Evolutionary conservation across 2,329 filamentous ascomycete species (phyloP), one percentile per base, ranked within the genome.

Genomic region (Arthrinium puccinioides): DNA sequence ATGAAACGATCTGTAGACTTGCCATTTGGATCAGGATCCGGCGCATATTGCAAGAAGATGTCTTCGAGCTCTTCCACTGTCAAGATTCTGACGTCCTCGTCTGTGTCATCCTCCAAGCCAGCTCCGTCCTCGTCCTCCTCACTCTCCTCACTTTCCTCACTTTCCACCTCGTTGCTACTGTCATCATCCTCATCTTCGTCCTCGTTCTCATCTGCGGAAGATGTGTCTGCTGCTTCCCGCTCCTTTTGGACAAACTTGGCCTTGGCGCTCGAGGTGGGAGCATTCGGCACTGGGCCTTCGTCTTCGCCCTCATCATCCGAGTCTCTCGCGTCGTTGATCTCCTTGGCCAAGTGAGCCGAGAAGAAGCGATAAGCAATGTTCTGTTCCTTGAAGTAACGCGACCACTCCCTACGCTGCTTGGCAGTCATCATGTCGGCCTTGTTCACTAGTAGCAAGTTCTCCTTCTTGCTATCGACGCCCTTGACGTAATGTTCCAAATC

Each of bases 361-460:
- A 98, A 98, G 69, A 97, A 98, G 52, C 84, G 85, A 70, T 92
- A 98, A 37, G 85, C 79, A 54, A 98, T 94, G 20, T 81, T 79
- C 19, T 84, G 78, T 49, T 79, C 69, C 49, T 82, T 82, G 49
- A 98, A 87, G 56, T 95, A 87, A 49, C 84, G 76, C 4, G 89
- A 89, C 92, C 92, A 98, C 1, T 73, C 70, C 46, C 74, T 74
- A 47, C 92, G 73, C 65, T 98, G 94, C 52, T 79, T 78, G 32
- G 79, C 61, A 2, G 89, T 94, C 86, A 98, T 89, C 92, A 98
- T 96, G 64, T 98, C 92, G 31, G 92, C 89, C 71, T 98, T 98
- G 72, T 98, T 98, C 55, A 98, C 90, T 38, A 98, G 70, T 39
- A 98, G 61, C 54, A 98, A 56, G 59, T 97, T 98, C 57, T 88